Conservation (phyloP, 257 asterid genomes). For the Solanum boliviense region DNA sequence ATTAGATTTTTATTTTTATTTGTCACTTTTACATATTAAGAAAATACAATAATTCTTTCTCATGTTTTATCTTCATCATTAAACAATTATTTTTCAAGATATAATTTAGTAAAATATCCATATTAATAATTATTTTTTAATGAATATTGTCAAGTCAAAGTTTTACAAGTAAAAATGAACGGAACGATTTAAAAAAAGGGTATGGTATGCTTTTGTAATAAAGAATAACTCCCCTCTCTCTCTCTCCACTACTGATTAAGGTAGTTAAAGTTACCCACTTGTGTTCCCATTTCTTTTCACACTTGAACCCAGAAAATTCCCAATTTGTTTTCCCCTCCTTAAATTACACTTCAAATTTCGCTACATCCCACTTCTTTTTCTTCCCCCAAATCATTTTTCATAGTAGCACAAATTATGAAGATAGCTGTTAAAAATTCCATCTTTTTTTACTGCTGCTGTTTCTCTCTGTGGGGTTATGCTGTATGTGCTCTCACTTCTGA, state of each 20-base stretch:
- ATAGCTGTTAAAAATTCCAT: constrained; percentile 1
- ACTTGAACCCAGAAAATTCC: neutral
- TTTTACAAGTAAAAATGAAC: too few relatives aligned
- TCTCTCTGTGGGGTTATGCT: constrained; percentile 7
- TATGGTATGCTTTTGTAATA: neutral
- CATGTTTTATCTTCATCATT: too few relatives aligned
- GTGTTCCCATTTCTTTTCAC: neutral
- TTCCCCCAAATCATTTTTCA: neutral
- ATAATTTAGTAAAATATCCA: too few relatives aligned
- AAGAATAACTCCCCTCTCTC: neutral
- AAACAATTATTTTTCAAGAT: too few relatives aligned
- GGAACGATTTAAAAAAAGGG: too few relatives aligned
- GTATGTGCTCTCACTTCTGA: constrained; percentile 30
- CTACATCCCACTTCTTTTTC: neutral
- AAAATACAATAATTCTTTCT: too few relatives aligned
- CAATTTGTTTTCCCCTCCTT: neutral
- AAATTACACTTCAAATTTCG: neutral
- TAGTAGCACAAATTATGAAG: constrained; percentile 14
- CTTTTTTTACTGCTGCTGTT: constrained; percentile 23
- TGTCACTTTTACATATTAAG: too few relatives aligned
- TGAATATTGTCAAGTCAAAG: too few relatives aligned
- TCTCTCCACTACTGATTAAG: neutral
- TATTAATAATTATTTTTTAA: too few relatives aligned
- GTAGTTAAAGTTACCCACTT: neutral
- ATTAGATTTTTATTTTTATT: too few relatives aligned